Conservation (phyloP, 495 filamentous ascomycete genomes). For the Talaromyces thailandensis region DNA sequence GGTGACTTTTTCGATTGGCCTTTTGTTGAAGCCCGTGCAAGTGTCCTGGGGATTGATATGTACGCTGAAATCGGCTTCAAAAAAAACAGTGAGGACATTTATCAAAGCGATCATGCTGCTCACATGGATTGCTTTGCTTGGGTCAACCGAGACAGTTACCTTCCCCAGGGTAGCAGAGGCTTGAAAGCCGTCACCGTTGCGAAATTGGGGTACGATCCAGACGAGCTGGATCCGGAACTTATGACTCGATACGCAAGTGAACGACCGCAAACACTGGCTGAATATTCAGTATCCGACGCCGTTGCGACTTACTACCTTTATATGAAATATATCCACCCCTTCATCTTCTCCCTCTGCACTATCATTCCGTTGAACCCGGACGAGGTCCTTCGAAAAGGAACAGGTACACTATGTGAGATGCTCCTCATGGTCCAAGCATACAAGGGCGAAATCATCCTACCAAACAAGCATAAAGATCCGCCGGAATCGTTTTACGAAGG, state of each 20-base stretch:
- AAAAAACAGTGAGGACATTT: slow-evolving; percentile 91
- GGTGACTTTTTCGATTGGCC: slow-evolving; percentile 99
- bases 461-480: slow-evolving; percentile 90
- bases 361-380: slow-evolving; percentile 91
- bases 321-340: slow-evolving; percentile 99
- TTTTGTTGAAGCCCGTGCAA: slow-evolving; percentile 89
- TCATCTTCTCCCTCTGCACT: slow-evolving; percentile 97
- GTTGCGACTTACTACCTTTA: slow-evolving; percentile 99
- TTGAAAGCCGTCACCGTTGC: slow-evolving; percentile 96
- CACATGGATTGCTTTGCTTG: slow-evolving; percentile 99
- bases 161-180: slow-evolving; percentile 94
- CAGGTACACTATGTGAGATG: slow-evolving; percentile 97
- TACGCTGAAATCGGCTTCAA: slow-evolving; percentile 96
- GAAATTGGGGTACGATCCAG: slow-evolving; percentile 96
- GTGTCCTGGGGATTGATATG: slow-evolving; percentile 96
- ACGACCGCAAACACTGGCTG: slow-evolving; percentile 83
- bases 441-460: slow-evolving; percentile 79
- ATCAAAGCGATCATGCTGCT: slow-evolving; percentile 86
- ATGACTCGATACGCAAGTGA: slow-evolving; percentile 95
- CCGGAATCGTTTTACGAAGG: slow-evolving; percentile 95
- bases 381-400: slow-evolving; percentile 89
- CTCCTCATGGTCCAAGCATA: slow-evolving; percentile 98
- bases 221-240: slow-evolving; percentile 93
- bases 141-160: slow-evolving; percentile 97
- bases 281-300: slow-evolving; percentile 98